A percentile compares a stretch with the other conserved stretches of the same genome.
These are phyloP conservation scores for Lentinus tigrinus DNA, from an alignment of 768 basidiomycete genomes.

Conservation along the genomic window DNA sequence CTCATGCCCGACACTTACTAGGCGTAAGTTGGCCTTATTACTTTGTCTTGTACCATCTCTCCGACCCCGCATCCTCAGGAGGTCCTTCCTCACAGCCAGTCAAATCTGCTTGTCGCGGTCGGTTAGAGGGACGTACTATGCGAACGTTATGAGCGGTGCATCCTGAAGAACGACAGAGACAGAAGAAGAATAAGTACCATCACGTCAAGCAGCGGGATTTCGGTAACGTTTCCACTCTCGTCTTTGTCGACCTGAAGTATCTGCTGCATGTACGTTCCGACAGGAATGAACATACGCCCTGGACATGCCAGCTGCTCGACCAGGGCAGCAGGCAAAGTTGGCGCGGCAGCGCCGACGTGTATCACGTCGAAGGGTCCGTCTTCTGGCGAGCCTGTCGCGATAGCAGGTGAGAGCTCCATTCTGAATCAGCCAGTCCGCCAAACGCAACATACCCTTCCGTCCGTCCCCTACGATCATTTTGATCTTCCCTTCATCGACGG, in stretches of 20 bases:
- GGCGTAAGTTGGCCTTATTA: too few relatives aligned
- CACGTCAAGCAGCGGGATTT: slow-evolving; percentile 77
- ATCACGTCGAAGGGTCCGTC: slow-evolving; percentile 54
- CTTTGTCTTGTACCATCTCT: too few relatives aligned
- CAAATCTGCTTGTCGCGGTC: slow-evolving; percentile 40
- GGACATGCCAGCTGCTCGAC: slow-evolving; percentile 76
- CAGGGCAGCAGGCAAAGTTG: slow-evolving; percentile 64
- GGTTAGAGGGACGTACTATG: slow-evolving; percentile 72
- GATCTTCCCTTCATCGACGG: slow-evolving; percentile 55
- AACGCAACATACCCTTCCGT: slow-evolving; percentile 53
- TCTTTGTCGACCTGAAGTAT: slow-evolving; percentile 79
- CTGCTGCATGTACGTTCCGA: slow-evolving; percentile 60
- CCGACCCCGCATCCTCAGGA: too few relatives aligned
- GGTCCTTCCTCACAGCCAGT: too few relatives aligned
- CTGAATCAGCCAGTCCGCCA: neutral
- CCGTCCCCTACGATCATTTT: slow-evolving; percentile 78
- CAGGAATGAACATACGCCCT: slow-evolving; percentile 90
- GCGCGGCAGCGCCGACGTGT: slow-evolving; percentile 93
- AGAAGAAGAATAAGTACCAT: slow-evolving; percentile 39
- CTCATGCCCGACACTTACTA: too few relatives aligned
- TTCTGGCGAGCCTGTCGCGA: slow-evolving; percentile 20
- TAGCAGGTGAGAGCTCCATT: neutral
- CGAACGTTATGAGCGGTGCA: too few relatives aligned
- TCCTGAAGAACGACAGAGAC: neutral
- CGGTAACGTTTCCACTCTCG: slow-evolving; percentile 58